Percentiles rank a stretch among this genome's conserved stretches.
These are phyloP conservation scores for Yueomyces sp. DNA, from an alignment of 1,139 yeast genomes.

Conservation along the genomic window DNA sequence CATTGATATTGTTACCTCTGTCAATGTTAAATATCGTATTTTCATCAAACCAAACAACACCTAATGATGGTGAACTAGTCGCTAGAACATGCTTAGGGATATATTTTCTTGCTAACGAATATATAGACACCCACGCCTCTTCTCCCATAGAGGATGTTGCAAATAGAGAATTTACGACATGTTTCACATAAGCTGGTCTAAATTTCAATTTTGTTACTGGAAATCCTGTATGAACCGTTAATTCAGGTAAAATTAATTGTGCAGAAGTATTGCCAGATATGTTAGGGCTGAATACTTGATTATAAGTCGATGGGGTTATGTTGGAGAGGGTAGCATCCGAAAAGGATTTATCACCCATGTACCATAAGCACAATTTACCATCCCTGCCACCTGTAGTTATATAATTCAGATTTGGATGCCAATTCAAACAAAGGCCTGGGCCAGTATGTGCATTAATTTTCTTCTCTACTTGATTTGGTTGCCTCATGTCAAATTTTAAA, in stretches of 20 bases:
- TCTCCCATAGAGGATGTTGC: conserved; percentile 72
- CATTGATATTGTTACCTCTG: conserved; percentile 20
- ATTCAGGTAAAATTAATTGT: conserved; percentile 40
- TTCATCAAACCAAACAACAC: conserved; percentile 25
- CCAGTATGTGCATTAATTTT: conserved; percentile 85
- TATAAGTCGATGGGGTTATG: conserved; percentile 5
- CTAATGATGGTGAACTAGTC: conserved; percentile 20
- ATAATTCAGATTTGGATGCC: conserved; percentile 77
- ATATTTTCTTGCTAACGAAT: conserved; percentile 60
- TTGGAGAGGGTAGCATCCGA: conserved; percentile 3
- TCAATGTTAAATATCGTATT: conserved; percentile 21
- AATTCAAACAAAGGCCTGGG: conserved; percentile 76
- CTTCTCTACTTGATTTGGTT: conserved; percentile 44
- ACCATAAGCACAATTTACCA: conserved; percentile 29
- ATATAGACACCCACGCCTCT: conserved; percentile 62
- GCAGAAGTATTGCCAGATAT: conserved; percentile 11
- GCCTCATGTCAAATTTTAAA: conserved; percentile 72
- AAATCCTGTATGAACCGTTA: conserved; percentile 62
- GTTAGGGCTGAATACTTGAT: conserved; percentile 10
- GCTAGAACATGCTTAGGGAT: conserved; percentile 51
- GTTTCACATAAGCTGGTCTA: conserved; percentile 30
- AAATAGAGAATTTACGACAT: conserved; percentile 39
- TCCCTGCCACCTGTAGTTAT: conserved; percentile 91
- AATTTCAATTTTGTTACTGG: conserved; percentile 43
- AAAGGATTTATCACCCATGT: conserved; percentile 16